A percentile compares a stretch with the other conserved stretches of the same genome.
Conservation (phyloP, 2,329 filamentous ascomycete species). For the Mycosphaerella sp. region DNA sequence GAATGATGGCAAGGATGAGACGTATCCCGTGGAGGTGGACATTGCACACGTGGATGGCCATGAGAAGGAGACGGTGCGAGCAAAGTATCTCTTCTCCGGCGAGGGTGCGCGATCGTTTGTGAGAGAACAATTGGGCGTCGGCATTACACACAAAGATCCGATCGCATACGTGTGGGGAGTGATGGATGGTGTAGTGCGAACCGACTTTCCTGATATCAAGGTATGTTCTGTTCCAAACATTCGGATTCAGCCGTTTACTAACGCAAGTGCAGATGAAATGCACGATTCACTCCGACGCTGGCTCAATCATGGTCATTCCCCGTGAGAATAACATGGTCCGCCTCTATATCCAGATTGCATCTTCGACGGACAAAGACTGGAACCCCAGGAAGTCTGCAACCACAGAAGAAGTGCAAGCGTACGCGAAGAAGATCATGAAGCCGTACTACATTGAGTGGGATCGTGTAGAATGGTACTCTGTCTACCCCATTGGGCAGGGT, state of each 20-base stretch:
- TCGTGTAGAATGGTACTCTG: constrained; percentile 60
- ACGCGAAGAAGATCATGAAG: constrained; percentile 53
- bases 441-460: constrained; percentile 59
- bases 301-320: constrained; percentile 59
- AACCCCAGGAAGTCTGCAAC: constrained; percentile 56
- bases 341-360: constrained; percentile 56
- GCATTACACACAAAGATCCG: constrained; percentile 57
- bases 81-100: constrained; percentile 59
- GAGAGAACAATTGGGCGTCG: constrained; percentile 59
- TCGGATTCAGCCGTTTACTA: constrained; percentile 1
- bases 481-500: constrained; percentile 61
- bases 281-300: constrained; percentile 59
- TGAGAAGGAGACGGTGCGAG: constrained; percentile 56
- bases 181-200: constrained; percentile 60
- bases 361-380: constrained; percentile 56
- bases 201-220: constrained; percentile 59
- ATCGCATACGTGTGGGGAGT: constrained; percentile 61
- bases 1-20: constrained; percentile 54
- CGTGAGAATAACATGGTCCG: constrained; percentile 51
- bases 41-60: constrained; percentile 71
- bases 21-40: constrained; percentile 75
- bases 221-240: constrained; percentile 29
- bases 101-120: constrained; percentile 58
- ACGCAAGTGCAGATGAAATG: constrained; percentile 52
- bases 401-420: constrained; percentile 52